Evolutionary conservation across 2,329 filamentous ascomycete species (phyloP).

Genomic region (Fusarium citri): DNA sequence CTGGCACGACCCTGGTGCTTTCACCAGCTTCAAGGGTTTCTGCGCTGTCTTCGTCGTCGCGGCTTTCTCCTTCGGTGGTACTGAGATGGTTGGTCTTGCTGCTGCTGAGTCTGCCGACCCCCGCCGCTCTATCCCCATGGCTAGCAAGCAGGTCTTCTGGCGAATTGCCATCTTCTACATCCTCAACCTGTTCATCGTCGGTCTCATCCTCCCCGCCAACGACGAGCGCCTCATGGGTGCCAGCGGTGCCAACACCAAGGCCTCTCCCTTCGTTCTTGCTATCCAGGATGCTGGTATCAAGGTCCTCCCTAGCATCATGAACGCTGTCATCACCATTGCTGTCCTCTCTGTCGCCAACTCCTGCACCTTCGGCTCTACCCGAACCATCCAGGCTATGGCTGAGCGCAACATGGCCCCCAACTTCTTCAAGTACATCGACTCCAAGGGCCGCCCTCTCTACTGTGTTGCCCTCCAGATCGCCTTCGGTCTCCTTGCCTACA

Average conservation of each 20-base stretch:
- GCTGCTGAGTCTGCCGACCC: constrained; percentile 82
- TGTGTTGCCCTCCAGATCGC: constrained; percentile 75
- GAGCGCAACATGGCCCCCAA: constrained; percentile 86
- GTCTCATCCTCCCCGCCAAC: constrained; percentile 81
- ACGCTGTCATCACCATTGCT: constrained; percentile 90
- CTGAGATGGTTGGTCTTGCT: constrained; percentile 80
- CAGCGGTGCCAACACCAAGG: constrained; percentile 71
- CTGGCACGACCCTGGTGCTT: constrained; percentile 84
- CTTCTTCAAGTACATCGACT: constrained; percentile 84
- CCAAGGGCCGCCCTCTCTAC: constrained; percentile 80
- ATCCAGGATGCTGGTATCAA: constrained; percentile 86
- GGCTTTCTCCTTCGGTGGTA: constrained; percentile 79
- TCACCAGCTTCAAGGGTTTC: constrained; percentile 84
- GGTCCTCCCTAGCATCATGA: constrained; percentile 88
- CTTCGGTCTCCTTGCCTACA: constrained; percentile 81
- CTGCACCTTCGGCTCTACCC: constrained; percentile 89
- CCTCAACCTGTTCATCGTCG: constrained; percentile 82
- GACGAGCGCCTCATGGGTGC: constrained; percentile 71
- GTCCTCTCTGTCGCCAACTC: constrained; percentile 94
- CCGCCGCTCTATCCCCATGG: constrained; percentile 82
- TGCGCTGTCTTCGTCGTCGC: constrained; percentile 82
- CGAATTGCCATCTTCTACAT: constrained; percentile 92
- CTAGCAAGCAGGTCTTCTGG: constrained; percentile 96
- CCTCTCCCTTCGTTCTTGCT: constrained; percentile 93
- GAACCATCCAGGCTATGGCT: constrained; percentile 89